Conservation (phyloP, 2,329 filamentous ascomycete species). For the Bipolaris zeicola region DNA sequence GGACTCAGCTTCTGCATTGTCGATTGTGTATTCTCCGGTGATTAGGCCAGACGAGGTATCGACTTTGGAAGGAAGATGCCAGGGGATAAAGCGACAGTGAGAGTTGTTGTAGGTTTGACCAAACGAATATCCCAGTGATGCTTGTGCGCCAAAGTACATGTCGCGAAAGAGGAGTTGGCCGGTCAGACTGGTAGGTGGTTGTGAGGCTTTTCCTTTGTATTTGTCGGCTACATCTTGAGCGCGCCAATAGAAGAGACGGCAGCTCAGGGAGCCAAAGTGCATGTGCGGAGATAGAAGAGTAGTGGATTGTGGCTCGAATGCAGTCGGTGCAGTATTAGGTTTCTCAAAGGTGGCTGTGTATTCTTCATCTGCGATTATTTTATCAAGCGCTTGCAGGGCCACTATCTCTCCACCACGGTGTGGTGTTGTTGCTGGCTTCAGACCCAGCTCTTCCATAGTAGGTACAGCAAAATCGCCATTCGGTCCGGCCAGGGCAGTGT, state of each 20-base stretch:
- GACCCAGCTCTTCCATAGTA: constrained; percentile 71
- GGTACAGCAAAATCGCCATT: constrained; percentile 72
- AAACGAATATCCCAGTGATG: constrained; percentile 67
- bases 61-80: constrained; percentile 72
- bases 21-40: constrained; percentile 67
- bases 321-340: constrained; percentile 74
- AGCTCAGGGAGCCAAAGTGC: constrained; percentile 75
- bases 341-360: constrained; percentile 79
- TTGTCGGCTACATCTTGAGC: constrained; percentile 66
- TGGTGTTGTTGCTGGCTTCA: constrained; percentile 65
- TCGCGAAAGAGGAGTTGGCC: constrained; percentile 79
- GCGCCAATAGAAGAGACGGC: constrained; percentile 74
- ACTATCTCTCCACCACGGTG: constrained; percentile 73
- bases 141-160: constrained; percentile 83
- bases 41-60: constrained; percentile 52
- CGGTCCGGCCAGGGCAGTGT: constrained; percentile 67
- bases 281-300: constrained; percentile 74
- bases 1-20: constrained; percentile 64
- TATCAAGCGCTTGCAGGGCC: constrained; percentile 63
- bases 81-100: constrained; percentile 75
- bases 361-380: constrained; percentile 65
- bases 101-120: constrained; percentile 69
- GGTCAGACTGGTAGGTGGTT: constrained; percentile 70
- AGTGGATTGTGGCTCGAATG: constrained; percentile 73
- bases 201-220: constrained; percentile 61